phyloP scores from a whole-genome alignment of 2,329 filamentous ascomycete species.

The Aspergillus ibericus region DNA sequence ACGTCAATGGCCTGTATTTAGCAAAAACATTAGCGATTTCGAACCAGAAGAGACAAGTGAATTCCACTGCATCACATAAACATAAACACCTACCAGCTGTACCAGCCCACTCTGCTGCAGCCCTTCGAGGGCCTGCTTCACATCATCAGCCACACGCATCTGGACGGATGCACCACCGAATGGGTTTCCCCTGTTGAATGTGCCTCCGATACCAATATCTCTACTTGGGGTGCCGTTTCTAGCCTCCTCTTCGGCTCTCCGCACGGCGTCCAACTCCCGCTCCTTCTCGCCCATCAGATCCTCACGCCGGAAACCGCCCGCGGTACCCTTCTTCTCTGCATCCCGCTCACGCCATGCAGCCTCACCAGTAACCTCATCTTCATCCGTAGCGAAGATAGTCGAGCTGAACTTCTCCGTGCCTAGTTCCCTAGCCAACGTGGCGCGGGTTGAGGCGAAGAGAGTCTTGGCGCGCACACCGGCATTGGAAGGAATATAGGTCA shows the following conservation, averaged over 20 bases:
- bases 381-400: slow-evolving; percentile 60
- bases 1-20: slow-evolving; percentile 40
- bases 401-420: slow-evolving; percentile 62
- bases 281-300: slow-evolving; percentile 64
- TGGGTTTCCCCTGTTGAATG: slow-evolving; percentile 26
- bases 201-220: slow-evolving; percentile 49
- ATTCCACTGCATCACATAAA: neutral
- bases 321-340: slow-evolving; percentile 39
- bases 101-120: slow-evolving; percentile 45
- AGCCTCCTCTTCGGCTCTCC: slow-evolving; percentile 60
- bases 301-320: slow-evolving; percentile 35
- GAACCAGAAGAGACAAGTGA: slow-evolving; percentile 10
- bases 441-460: slow-evolving; percentile 64
- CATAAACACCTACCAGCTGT: slow-evolving; percentile 47
- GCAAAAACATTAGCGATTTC: slow-evolving; percentile 22
- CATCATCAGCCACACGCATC: slow-evolving; percentile 55
- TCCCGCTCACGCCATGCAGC: slow-evolving; percentile 58
- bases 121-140: slow-evolving; percentile 51
- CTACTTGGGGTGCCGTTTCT: slow-evolving; percentile 53
- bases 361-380: slow-evolving; percentile 55
- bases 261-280: slow-evolving; percentile 56
- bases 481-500: slow-evolving; percentile 64
- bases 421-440: slow-evolving; percentile 60
- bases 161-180: slow-evolving; percentile 43
- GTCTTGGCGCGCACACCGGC: slow-evolving; percentile 66